Percentiles rank a stretch among this genome's conserved stretches.
Evolutionary conservation across 2,329 filamentous ascomycete species (phyloP).

Genomic region (Septoria linicola): DNA sequence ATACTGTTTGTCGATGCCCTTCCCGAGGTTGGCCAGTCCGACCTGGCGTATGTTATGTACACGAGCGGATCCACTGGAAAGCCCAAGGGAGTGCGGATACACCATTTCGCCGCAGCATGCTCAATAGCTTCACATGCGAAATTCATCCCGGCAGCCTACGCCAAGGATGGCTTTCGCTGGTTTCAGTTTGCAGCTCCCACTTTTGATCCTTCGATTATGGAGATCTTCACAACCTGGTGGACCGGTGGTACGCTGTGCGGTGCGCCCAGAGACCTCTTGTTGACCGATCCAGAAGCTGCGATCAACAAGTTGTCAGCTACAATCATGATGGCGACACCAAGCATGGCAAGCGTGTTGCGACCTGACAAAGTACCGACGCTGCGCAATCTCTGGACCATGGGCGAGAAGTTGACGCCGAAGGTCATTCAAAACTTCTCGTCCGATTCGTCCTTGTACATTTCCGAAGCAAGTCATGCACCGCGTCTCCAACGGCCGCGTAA

Average conservation of each 20-base stretch:
- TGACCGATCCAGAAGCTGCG: slow-evolving; percentile 17
- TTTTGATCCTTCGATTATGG: slow-evolving; percentile 24
- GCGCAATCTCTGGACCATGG: slow-evolving; percentile 23
- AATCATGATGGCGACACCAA: slow-evolving; percentile 23
- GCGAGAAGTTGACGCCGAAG: slow-evolving; percentile 19
- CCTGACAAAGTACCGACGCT: slow-evolving; percentile 17
- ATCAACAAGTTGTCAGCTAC: slow-evolving; percentile 18
- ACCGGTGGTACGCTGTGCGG: slow-evolving; percentile 25
- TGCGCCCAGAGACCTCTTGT: slow-evolving; percentile 16
- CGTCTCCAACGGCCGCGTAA: slow-evolving; percentile 11
- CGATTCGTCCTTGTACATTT: slow-evolving; percentile 8
- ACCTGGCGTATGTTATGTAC: slow-evolving; percentile 27
- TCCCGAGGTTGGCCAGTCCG: slow-evolving; percentile 26
- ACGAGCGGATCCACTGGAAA: slow-evolving; percentile 31
- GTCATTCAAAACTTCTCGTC: slow-evolving; percentile 23
- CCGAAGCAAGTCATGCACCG: slow-evolving; percentile 9
- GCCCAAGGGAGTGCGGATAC: slow-evolving; percentile 26
- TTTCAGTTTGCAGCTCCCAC: slow-evolving; percentile 21
- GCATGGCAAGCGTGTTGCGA: slow-evolving; percentile 20
- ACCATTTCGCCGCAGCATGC: slow-evolving; percentile 18
- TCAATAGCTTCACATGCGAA: slow-evolving; percentile 20
- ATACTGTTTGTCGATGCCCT: slow-evolving; percentile 3
- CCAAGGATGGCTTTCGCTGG: slow-evolving; percentile 22
- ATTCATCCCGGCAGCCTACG: slow-evolving; percentile 13
- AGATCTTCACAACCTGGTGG: slow-evolving; percentile 26